Base-by-base conservation (phyloP, 164 flowering plant genomes). In the Hamamelis virginiana region DNA sequence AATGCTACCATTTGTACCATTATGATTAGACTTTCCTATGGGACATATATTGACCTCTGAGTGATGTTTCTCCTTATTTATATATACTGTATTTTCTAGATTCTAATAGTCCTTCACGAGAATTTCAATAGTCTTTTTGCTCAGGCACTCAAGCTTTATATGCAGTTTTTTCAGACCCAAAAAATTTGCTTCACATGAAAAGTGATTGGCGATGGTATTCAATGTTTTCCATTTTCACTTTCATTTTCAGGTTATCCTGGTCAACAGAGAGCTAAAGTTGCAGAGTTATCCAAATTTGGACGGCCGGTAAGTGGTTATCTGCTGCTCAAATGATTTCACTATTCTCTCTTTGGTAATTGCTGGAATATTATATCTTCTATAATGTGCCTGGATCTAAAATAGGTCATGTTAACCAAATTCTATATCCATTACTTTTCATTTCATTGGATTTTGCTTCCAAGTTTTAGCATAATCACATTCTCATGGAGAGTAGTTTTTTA, bases 241-340 rank as follows among this genome's bases (percentile, higher is more conserved):
- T 62, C 21, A 27, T 62, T 11, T 65, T 64, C 65, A 94, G 98
- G 98, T 59, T 77, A 63, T 73, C 96, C 96, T 61, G 91, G 91
- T 50, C 87, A 89, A 61, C 94, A 86, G 73, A 89, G 88, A 77
- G 87, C 88, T 48, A 91, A 88, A 80, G 80, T 76, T 73, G 76
- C 86, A 28, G 93, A 94, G 69, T 69, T 82, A 66, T 82, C 92
- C 28, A 91, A 84, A 74, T 90, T 86, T 70, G 98, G 98, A 19
- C 86, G 92, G 18, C 94, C 91, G 19, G 98, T 94, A 75, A 85
- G 96, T 81, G 27, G 27, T 64, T 62, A n/a, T 26, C 10, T 68
- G 5, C 59, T 73, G 38, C 27, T 51, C 64, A 15, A 51, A 14
- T 47, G 18, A 46, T 74, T 67, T n/a, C n/a, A n/a, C 63, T 14